Conservation (phyloP, 2,329 filamentous ascomycete species). For the Bipolaris victoriae region DNA sequence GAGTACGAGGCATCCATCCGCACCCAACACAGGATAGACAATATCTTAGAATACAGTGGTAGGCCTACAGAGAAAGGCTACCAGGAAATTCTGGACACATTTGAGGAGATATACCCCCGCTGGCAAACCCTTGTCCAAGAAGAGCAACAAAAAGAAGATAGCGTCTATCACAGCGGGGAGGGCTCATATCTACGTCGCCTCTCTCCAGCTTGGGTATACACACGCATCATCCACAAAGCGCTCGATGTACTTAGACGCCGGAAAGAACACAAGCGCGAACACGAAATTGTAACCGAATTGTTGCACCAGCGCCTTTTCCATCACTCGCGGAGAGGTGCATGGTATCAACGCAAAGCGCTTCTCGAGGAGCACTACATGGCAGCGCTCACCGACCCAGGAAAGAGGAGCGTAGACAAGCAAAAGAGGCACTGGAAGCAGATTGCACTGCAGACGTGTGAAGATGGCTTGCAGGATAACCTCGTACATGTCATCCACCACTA, state of each 20-base stretch:
- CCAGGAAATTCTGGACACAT: slow-evolving; percentile 71
- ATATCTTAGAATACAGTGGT: slow-evolving; percentile 78
- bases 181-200: slow-evolving; percentile 88
- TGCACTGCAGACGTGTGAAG: slow-evolving; percentile 81
- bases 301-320: slow-evolving; percentile 85
- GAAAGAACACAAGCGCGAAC: slow-evolving; percentile 79
- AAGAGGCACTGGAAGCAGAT: slow-evolving; percentile 83
- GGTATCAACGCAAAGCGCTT: slow-evolving; percentile 95
- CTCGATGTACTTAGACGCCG: slow-evolving; percentile 78
- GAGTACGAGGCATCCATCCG: slow-evolving; percentile 90
- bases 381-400: slow-evolving; percentile 34
- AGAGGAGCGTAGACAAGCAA: slow-evolving; percentile 60
- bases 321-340: slow-evolving; percentile 79
- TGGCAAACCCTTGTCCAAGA: slow-evolving; percentile 77
- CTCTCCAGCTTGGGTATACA: slow-evolving; percentile 91
- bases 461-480: slow-evolving; percentile 82
- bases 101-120: slow-evolving; percentile 76
- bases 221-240: slow-evolving; percentile 88
- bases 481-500: slow-evolving; percentile 94
- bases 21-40: slow-evolving; percentile 81
- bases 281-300: slow-evolving; percentile 74
- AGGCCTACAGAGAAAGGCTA: slow-evolving; percentile 69
- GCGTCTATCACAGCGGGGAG: slow-evolving; percentile 79
- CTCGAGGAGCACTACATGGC: slow-evolving; percentile 96
- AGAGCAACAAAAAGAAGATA: slow-evolving; percentile 78